Conservation (phyloP, 257 asterid species). For the Solanum boliviense region DNA sequence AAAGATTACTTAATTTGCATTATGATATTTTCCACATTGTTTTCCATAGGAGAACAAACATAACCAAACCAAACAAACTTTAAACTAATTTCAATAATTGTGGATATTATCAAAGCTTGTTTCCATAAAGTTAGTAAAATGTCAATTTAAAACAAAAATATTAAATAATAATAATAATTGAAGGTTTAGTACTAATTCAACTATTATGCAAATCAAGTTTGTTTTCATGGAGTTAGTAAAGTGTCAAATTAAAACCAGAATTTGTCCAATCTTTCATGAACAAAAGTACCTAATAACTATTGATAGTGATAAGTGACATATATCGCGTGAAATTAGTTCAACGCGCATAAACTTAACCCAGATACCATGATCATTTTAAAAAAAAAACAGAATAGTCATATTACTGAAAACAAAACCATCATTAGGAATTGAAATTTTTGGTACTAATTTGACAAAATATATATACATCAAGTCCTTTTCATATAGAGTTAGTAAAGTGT, state of each 20-base stretch:
- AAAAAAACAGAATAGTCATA: not conserved
- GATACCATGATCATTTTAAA: not conserved
- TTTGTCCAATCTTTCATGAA: fast-evolving
- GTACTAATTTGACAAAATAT: not conserved
- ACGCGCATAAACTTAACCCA: fast-evolving
- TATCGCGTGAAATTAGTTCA: not conserved
- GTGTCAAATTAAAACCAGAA: not conserved
- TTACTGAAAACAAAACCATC: not conserved
- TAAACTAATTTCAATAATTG: not conserved
- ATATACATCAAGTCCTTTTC: not conserved
- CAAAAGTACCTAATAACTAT: not conserved
- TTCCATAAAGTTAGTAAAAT: not conserved
- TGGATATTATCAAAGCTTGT: not conserved
- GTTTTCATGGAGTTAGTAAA: not conserved
- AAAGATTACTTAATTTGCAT: not conserved
- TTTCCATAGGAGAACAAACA: not conserved
- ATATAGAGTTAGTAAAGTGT: not conserved
- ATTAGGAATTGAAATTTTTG: not conserved
- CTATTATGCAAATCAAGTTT: not conserved
- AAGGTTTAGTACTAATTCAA: not conserved
- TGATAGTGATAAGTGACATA: not conserved
- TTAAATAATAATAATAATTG: not conserved
- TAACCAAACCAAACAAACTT: not conserved
- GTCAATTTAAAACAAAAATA: not conserved
- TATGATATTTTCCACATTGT: not conserved